phyloP scores from a whole-genome alignment of 2,329 filamentous ascomycete genomes.

The Clonostachys solani region DNA sequence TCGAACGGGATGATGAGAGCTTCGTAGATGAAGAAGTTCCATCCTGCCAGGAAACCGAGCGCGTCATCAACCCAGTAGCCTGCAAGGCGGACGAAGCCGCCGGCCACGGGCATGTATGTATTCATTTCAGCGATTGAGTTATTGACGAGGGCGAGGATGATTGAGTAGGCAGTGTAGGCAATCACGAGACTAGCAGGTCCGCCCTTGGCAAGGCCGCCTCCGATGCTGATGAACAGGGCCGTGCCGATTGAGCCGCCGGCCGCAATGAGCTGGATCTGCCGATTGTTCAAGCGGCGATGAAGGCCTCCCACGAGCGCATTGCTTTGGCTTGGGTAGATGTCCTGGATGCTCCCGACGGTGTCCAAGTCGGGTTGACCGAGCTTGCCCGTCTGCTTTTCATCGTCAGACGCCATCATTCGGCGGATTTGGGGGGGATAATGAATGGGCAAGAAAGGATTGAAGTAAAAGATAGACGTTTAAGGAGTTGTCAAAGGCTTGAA shows the following conservation, averaged over 20 bases:
- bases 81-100: conserved; percentile 55
- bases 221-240: conserved; percentile 52
- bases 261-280: conserved; percentile 47
- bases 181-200: conserved; percentile 42
- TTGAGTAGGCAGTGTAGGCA: conserved; percentile 46
- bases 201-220: conserved; percentile 32
- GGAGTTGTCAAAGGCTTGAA: too few relatives aligned
- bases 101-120: conserved; percentile 51
- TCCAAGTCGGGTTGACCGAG: too few relatives aligned
- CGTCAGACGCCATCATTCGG: too few relatives aligned
- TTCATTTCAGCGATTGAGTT: conserved; percentile 59
- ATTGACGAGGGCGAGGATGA: conserved; percentile 51
- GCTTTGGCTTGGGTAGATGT: too few relatives aligned
- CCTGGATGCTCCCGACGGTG: too few relatives aligned
- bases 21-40: conserved; percentile 48
- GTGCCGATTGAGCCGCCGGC: conserved; percentile 49
- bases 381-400: too few relatives aligned
- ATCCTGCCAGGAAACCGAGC: conserved; percentile 46
- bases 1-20: conserved; percentile 45
- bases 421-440: too few relatives aligned
- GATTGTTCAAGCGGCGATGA: conserved; percentile 37
- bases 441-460: too few relatives aligned
- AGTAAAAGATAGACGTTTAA: too few relatives aligned
- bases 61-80: conserved; percentile 55
- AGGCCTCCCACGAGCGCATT: background rate